Conservation (phyloP, 2,329 filamentous ascomycete species). For the Neophaeococcomyces mojaviensis region DNA sequence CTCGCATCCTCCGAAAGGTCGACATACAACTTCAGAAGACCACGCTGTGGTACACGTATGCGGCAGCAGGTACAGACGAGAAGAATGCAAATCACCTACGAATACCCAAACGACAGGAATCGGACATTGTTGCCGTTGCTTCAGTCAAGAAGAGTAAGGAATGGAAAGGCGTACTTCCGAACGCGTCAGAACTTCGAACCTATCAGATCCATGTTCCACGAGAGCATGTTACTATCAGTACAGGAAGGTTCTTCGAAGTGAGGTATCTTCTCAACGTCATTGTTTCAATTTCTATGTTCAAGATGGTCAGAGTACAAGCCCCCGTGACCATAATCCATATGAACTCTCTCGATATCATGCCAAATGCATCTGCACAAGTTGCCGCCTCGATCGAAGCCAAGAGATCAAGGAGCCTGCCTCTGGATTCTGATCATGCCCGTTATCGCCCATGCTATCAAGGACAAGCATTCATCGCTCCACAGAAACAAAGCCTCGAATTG, state of each 20-base stretch:
- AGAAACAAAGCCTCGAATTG: conserved; percentile 44
- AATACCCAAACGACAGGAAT: conserved; percentile 46
- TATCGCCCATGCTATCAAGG: conserved; percentile 33
- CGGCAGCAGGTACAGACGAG: conserved; percentile 42
- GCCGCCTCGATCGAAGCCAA: conserved; percentile 50
- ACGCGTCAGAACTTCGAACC: conserved; percentile 16
- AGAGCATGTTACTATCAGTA: conserved; percentile 21
- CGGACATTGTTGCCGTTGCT: conserved; percentile 38
- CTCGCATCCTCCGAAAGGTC: conserved; percentile 42
- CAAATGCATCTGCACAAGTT: conserved; percentile 45
- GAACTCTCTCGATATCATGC: conserved; percentile 50
- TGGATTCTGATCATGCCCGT: conserved; percentile 17
- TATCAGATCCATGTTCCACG: conserved; percentile 9
- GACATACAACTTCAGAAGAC: conserved; percentile 45
- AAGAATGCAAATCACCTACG: conserved; percentile 45
- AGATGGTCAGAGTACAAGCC: conserved; percentile 46
- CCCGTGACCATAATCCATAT: conserved; percentile 52
- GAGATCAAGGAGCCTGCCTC: conserved; percentile 26
- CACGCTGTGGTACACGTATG: conserved; percentile 26
- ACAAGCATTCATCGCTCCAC: conserved; percentile 45
- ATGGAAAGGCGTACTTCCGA: conserved; percentile 38
- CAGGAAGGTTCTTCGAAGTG: conserved; percentile 50
- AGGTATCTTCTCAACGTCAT: conserved; percentile 48
- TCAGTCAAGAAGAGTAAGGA: conserved; percentile 38
- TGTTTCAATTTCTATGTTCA: conserved; percentile 39